Evolutionary conservation across 1,284 basidiomycete species (phyloP), one percentile per base, ranked within the genome.

Genomic region (Porogramme epimiltina): DNA sequence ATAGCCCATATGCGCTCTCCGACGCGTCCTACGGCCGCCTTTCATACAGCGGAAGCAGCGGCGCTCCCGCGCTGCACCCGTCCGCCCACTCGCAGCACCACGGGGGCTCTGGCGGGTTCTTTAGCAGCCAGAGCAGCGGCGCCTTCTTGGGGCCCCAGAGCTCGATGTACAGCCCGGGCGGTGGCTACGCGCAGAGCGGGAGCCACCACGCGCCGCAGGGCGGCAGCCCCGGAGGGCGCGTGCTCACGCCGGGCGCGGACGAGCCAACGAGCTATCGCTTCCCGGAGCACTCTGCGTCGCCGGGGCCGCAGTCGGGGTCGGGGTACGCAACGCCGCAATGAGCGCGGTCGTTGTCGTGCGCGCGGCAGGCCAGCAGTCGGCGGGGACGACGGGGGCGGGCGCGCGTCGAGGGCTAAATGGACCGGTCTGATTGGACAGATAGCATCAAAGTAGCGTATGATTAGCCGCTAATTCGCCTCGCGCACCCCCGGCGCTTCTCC

Each of bases 291-390:
- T 65, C 65, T 28, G 64, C 63, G 19, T 69, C 68, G 45, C 67
- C 57, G 19, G 57, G 46, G 16, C 57, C 70, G 24, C 65, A 67
- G 57, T 65, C 67, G 41, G 69, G 70, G 11, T 69, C 69, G 33
- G 69, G 70, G 19, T 71, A 70, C 58, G 68, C 62, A 25, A 69
- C 69, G 49, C 68, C 67, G 55, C 70, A 51, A 42, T 54, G 40
- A 40, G 47, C 25, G 38, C 22, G 25, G 15, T 18, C 10, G 20
- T 33, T 22, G 43, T 19, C 20, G 8, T 18, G 43, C 24, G 33
- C 33, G 24, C 22, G 22, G 22, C 23, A 15, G 1, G 13, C 10
- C 13, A 22, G 39, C 28, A 24, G 36, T n/a, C n/a, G 39, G 16
- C 18, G 9, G 13, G 16, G 49, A 34, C 33, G 24, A 23, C 16